Percentiles rank a stretch among this genome's conserved stretches.
These are phyloP conservation scores for Daldinia decipiens DNA, from an alignment of 495 filamentous ascomycete species.

Conservation along the genomic window DNA sequence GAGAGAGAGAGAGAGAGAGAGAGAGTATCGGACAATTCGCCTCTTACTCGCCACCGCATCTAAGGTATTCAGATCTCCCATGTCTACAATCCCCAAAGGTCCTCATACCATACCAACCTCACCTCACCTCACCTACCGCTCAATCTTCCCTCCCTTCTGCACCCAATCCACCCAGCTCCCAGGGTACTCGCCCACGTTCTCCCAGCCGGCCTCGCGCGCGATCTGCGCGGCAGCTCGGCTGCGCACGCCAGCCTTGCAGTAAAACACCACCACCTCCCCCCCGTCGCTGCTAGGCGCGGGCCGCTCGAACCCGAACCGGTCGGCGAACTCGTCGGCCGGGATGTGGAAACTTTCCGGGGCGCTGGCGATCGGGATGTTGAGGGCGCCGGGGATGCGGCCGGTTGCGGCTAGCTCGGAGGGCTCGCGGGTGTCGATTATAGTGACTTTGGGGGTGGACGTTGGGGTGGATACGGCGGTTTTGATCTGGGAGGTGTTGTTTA, in stretches of 20 bases:
- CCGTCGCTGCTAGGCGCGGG: constrained; percentile 60
- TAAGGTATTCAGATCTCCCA: too few relatives aligned
- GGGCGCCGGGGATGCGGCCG: constrained; percentile 80
- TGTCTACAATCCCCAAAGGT: too few relatives aligned
- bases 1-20: background rate
- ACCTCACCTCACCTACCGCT: constrained; percentile 49
- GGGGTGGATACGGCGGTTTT: constrained; percentile 13
- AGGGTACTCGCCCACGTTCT: constrained; percentile 78
- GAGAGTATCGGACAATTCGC: background rate
- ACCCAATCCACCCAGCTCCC: constrained; percentile 95
- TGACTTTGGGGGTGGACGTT: constrained; percentile 7
- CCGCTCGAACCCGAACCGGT: constrained; percentile 73
- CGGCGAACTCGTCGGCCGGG: constrained; percentile 77
- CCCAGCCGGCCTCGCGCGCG: constrained; percentile 80
- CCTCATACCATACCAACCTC: too few relatives aligned
- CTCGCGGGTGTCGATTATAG: constrained; percentile 79
- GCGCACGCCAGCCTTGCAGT: constrained; percentile 91
- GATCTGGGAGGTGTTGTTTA: constrained; percentile 43
- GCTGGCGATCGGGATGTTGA: constrained; percentile 81
- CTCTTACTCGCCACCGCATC: background rate
- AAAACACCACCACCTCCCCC: constrained; percentile 83
- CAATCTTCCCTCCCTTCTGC: constrained; percentile 69
- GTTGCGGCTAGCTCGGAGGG: constrained; percentile 74
- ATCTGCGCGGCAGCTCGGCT: constrained; percentile 81
- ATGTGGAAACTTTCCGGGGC: constrained; percentile 83